Conservation (phyloP, 2,329 filamentous ascomycete genomes). For the Ceratocystis colombiana region DNA sequence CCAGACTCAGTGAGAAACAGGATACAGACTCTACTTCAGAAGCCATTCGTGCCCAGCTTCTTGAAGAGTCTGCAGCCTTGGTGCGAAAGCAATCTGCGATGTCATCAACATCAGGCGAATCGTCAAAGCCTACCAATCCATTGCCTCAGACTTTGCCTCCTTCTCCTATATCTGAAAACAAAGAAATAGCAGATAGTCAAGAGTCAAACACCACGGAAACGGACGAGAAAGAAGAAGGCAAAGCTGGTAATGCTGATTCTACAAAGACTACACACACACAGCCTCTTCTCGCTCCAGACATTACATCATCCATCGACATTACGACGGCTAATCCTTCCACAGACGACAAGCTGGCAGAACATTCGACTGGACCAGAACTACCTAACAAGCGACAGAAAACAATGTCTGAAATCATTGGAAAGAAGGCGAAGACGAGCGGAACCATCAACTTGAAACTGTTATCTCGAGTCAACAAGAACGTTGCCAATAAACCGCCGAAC, state of each 20-base stretch:
- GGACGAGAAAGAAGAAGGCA: background rate
- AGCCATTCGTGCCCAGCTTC: slow-evolving; percentile 21
- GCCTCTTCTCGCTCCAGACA: background rate
- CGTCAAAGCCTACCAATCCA: background rate
- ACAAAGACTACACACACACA: background rate
- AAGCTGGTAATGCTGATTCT: background rate
- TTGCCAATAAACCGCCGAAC: slow-evolving; percentile 50
- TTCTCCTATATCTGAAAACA: slow-evolving; percentile 7
- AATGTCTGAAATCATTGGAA: slow-evolving; percentile 21
- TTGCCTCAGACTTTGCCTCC: background rate
- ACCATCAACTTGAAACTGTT: slow-evolving; percentile 20
- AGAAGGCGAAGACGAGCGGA: slow-evolving; percentile 6
- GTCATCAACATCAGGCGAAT: background rate
- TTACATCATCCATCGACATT: background rate
- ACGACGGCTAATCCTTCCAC: background rate
- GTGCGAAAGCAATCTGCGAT: background rate
- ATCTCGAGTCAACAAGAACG: slow-evolving; percentile 36
- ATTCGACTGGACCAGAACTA: background rate
- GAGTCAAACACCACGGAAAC: background rate
- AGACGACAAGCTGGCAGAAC: background rate
- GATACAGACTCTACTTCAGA: slow-evolving; percentile 23
- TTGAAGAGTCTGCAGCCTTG: slow-evolving; percentile 18
- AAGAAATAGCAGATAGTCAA: slow-evolving; percentile 6
- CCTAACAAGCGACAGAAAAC: slow-evolving; percentile 19
- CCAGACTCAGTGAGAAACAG: slow-evolving; percentile 3